phyloP scores from a whole-genome alignment of 73 alveolate species.

The Paramecium biaurelia region DNA sequence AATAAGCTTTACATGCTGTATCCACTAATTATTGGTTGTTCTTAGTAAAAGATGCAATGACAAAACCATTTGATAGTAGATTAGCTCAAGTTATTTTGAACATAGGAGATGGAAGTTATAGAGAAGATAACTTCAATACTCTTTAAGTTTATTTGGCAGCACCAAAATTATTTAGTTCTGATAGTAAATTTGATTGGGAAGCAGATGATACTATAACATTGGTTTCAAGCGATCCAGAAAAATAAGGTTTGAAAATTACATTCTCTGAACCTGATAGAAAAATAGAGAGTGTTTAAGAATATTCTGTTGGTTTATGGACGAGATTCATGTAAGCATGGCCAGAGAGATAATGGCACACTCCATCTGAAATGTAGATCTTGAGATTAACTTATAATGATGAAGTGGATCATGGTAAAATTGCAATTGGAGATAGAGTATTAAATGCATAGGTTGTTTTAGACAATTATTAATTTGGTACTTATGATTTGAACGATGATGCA shows the following conservation, averaged over 20 bases:
- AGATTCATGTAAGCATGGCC: slow-evolving; percentile 41
- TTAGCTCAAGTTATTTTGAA: slow-evolving; percentile 1
- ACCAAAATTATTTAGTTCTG: not conserved
- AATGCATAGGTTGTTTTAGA: not conserved
- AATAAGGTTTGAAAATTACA: not conserved
- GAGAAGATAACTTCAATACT: not conserved
- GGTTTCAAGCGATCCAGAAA: not conserved
- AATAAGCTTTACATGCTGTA: slow-evolving; percentile 39
- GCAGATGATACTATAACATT: not conserved
- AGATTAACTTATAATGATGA: slow-evolving; percentile 35
- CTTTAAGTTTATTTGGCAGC: slow-evolving; percentile 4
- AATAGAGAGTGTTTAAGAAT: not conserved
- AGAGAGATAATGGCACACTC: not conserved
- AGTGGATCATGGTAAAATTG: not conserved
- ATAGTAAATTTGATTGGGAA: slow-evolving; percentile 34
- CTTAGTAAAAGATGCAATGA: not conserved
- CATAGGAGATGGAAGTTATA: slow-evolving; percentile 3
- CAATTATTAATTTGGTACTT: slow-evolving; percentile 33
- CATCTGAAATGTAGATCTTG: slow-evolving; percentile 5
- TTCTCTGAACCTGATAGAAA: slow-evolving; percentile 9
- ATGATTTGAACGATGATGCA: slow-evolving; percentile 22
- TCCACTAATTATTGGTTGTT: not conserved
- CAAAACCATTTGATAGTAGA: slow-evolving; percentile 14
- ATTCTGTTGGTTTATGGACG: slow-evolving; percentile 9
- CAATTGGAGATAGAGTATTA: slow-evolving; percentile 9